phyloP scores from a whole-genome alignment of 768 basidiomycete genomes.

The Phanerochaete carnosa region DNA sequence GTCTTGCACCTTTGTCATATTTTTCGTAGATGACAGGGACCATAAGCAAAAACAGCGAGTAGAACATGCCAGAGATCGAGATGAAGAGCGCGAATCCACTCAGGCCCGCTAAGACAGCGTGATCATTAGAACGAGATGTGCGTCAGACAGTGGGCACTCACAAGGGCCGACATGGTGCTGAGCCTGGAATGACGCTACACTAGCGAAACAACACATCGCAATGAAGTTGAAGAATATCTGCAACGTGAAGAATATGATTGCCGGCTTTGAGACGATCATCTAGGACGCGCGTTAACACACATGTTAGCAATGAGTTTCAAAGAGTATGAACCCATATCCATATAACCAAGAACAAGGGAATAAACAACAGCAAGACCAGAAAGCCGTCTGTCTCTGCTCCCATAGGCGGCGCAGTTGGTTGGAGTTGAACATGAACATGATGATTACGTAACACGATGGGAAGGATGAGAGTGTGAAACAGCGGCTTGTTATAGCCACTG shows the following conservation, averaged over 20 bases:
- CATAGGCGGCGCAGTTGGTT: conserved; percentile 22
- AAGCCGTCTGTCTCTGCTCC: conserved; percentile 23
- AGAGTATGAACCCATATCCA: conserved; percentile 62
- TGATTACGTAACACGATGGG: conserved; percentile 41
- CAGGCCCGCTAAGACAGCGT: conserved; percentile 65
- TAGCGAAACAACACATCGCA: conserved; percentile 87
- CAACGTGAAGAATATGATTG: conserved; percentile 69
- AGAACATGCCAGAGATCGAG: conserved; percentile 65
- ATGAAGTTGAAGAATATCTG: conserved; percentile 94
- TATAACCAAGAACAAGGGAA: conserved; percentile 56
- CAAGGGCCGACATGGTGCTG: conserved; percentile 84
- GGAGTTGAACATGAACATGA: conserved; percentile 35
- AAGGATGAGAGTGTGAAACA: neutral
- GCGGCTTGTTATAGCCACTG: conserved; percentile 3
- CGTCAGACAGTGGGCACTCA: conserved; percentile 37
- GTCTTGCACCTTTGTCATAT: conserved; percentile 73
- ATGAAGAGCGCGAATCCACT: conserved; percentile 84
- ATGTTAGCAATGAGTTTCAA: conserved; percentile 7
- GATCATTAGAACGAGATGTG: neutral
- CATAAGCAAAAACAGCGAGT: conserved; percentile 69
- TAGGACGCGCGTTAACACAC: conserved; percentile 31
- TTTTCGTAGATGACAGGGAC: conserved; percentile 83
- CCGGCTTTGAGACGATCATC: conserved; percentile 88
- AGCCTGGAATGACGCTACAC: conserved; percentile 85
- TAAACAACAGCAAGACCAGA: conserved; percentile 60